These are phyloP conservation scores for Yamadazyma philogaea DNA, from an alignment of 805 yeast species.

Conservation along the genomic window DNA sequence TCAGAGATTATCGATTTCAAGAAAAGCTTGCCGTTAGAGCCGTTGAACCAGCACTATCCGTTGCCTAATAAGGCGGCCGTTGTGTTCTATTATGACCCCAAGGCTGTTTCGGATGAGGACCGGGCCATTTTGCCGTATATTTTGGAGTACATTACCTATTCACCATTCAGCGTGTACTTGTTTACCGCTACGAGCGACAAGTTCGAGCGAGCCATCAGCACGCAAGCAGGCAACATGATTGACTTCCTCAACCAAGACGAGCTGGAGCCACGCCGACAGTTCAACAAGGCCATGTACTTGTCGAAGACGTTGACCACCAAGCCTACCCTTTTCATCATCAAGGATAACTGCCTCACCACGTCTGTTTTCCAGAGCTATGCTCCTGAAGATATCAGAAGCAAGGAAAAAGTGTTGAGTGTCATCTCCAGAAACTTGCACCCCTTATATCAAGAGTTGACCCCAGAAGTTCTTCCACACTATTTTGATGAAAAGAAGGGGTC, in stretches of 20 bases:
- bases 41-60: slow-evolving; percentile 36
- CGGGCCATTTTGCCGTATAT: slow-evolving; percentile 57
- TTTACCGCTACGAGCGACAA: slow-evolving; percentile 49
- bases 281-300: slow-evolving; percentile 45
- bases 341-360: slow-evolving; percentile 52
- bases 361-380: slow-evolving; percentile 58
- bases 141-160: slow-evolving; percentile 52
- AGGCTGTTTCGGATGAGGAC: slow-evolving; percentile 57
- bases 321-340: slow-evolving; percentile 63
- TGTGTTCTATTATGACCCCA: slow-evolving; percentile 52
- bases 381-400: slow-evolving; percentile 59
- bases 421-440: slow-evolving; percentile 50
- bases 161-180: slow-evolving; percentile 53
- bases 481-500: slow-evolving; percentile 28
- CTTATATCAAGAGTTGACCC: slow-evolving; percentile 49
- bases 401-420: slow-evolving; percentile 47
- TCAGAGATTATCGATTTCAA: slow-evolving; percentile 28
- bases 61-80: slow-evolving; percentile 45
- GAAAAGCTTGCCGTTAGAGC: slow-evolving; percentile 27
- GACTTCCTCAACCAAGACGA: slow-evolving; percentile 44
- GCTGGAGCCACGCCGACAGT: slow-evolving; percentile 28
- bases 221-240: slow-evolving; percentile 41
- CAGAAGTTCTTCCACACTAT: slow-evolving; percentile 29
- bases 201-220: slow-evolving; percentile 35
- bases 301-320: slow-evolving; percentile 54